A percentile compares a stretch with the other conserved stretches of the same genome.
These are phyloP conservation scores for Kipferlia bialata DNA, from an alignment of 78 protist genomes.

Conservation along the genomic window DNA sequence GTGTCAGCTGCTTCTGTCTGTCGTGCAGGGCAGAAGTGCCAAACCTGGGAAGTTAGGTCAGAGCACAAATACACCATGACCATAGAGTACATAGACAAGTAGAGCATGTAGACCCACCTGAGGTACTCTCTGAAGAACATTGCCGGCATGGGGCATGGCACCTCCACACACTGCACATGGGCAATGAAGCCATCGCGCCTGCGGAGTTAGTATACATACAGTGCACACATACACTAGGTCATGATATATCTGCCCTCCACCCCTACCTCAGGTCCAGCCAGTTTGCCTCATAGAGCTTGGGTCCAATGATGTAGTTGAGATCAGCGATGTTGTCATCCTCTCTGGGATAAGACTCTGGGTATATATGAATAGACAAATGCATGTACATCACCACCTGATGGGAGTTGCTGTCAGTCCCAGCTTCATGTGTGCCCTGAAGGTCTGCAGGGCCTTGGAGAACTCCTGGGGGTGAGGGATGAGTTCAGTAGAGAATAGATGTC, in stretches of 20 bases:
- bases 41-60: too few relatives aligned
- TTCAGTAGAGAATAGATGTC: too few relatives aligned
- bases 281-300: constrained; percentile 98
- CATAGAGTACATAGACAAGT: too few relatives aligned
- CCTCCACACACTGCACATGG: constrained; percentile 49
- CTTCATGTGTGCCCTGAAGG: constrained; percentile 71
- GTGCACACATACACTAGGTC: not conserved
- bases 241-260: constrained; percentile 29
- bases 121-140: constrained; percentile 64
- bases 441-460: constrained; percentile 43
- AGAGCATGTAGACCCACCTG: too few relatives aligned
- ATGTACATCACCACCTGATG: constrained; percentile 48
- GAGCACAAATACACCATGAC: too few relatives aligned
- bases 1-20: constrained; percentile 29
- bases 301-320: constrained; percentile 86
- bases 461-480: too few relatives aligned
- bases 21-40: not conserved
- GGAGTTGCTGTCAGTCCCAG: constrained; percentile 89
- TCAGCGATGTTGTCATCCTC: constrained; percentile 89
- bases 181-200: constrained; percentile 49
- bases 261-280: constrained; percentile 90
- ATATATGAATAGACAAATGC: too few relatives aligned
- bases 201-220: not conserved
- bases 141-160: constrained; percentile 82
- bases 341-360: too few relatives aligned